phyloP scores from a whole-genome alignment of 208 protist genomes.

The Blastocrithidia nonstop region DNA sequence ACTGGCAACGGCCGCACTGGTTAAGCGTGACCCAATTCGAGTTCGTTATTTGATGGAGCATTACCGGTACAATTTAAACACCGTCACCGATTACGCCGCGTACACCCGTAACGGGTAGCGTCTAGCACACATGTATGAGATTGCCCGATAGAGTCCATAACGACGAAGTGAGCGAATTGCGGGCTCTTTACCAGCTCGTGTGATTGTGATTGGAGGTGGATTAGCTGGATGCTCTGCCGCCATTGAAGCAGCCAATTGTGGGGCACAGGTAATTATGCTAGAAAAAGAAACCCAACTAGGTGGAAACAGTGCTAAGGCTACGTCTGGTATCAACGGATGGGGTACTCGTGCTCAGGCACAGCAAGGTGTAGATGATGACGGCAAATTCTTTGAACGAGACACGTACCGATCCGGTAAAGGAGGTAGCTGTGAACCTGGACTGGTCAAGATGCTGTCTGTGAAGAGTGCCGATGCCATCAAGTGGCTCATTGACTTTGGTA shows the following conservation, averaged over 20 bases:
- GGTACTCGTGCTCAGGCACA: slow-evolving; percentile 73
- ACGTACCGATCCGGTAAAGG: slow-evolving; percentile 49
- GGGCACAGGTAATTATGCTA: slow-evolving; percentile 77
- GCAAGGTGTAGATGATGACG: slow-evolving; percentile 37
- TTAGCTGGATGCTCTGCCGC: slow-evolving; percentile 73
- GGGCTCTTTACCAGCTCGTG: slow-evolving; percentile 1
- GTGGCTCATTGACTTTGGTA: slow-evolving; percentile 60
- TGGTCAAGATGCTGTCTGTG: slow-evolving; percentile 76
- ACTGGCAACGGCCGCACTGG: too few relatives aligned
- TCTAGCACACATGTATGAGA: too few relatives aligned
- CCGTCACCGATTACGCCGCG: not conserved
- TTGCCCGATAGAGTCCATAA: too few relatives aligned
- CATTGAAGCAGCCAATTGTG: slow-evolving; percentile 65
- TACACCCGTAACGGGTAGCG: not conserved
- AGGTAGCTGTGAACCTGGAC: slow-evolving; percentile 41
- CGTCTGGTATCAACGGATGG: slow-evolving; percentile 91
- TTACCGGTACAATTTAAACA: too few relatives aligned
- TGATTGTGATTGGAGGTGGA: slow-evolving; percentile 76
- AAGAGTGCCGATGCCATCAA: slow-evolving; percentile 59
- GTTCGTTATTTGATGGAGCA: too few relatives aligned
- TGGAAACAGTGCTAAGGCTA: slow-evolving; percentile 94
- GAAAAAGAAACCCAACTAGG: slow-evolving; percentile 84
- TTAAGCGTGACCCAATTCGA: too few relatives aligned
- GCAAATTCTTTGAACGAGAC: slow-evolving; percentile 72
- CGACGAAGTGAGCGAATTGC: too few relatives aligned